Evolutionary conservation across 495 filamentous ascomycete species (phyloP).

Genomic region (Talaromyces liani): DNA sequence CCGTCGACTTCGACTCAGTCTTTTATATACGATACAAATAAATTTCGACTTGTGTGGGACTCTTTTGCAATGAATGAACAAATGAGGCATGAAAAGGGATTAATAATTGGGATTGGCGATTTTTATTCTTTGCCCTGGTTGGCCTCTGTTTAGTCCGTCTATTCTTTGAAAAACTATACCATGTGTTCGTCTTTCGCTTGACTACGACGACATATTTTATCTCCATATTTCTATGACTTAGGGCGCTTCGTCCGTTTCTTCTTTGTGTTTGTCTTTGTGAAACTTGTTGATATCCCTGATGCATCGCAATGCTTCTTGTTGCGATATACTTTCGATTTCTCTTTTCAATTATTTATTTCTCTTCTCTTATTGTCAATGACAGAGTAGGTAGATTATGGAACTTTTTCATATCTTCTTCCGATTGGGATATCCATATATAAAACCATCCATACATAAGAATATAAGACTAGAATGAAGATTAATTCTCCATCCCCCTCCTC

Average conservation of each 20-base stretch:
- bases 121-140: not conserved
- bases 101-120: constrained; percentile 5
- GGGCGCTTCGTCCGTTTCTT: constrained; percentile 15
- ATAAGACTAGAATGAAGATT: not conserved
- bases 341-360: constrained; percentile 14
- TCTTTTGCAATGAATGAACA: constrained; percentile 2
- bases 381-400: not conserved
- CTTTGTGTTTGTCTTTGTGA: constrained; percentile 14
- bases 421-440: not conserved
- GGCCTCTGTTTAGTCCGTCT: constrained; percentile 19
- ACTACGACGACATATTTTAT: constrained; percentile 5
- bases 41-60: constrained; percentile 16
- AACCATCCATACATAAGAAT: not conserved
- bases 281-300: constrained; percentile 3
- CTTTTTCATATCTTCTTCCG: not conserved
- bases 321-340: constrained; percentile 14
- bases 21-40: constrained; percentile 1
- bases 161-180: constrained; percentile 10
- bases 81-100: not conserved
- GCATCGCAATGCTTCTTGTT: constrained; percentile 3
- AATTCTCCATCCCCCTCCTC: constrained; percentile 40
- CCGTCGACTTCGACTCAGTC: not conserved
- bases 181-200: constrained; percentile 9
- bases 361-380: constrained; percentile 6
- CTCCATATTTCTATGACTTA: constrained; percentile 11